phyloP scores from a whole-genome alignment of 805 yeast species.

The Pichia occidentalis region DNA sequence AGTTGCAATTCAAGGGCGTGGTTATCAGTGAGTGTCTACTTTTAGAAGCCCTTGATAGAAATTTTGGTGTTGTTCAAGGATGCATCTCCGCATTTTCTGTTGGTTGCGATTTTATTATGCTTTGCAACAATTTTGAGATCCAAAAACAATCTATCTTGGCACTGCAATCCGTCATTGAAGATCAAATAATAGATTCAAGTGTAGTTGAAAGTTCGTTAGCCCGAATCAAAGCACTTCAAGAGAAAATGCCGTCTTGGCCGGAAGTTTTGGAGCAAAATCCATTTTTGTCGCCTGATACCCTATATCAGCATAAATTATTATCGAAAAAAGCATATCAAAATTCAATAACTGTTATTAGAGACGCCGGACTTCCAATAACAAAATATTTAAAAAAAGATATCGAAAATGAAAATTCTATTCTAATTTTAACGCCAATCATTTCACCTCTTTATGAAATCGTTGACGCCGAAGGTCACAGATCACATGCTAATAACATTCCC shows the following conservation, averaged over 20 bases:
- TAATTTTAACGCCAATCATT: slow-evolving; percentile 31
- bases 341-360: slow-evolving; percentile 49
- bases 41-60: slow-evolving; percentile 55
- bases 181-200: slow-evolving; percentile 36
- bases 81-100: slow-evolving; percentile 56
- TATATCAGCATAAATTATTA: slow-evolving; percentile 38
- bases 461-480: slow-evolving; percentile 6
- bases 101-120: slow-evolving; percentile 58
- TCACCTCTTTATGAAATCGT: slow-evolving; percentile 25
- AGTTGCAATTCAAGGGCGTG: slow-evolving; percentile 48
- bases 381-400: slow-evolving; percentile 30
- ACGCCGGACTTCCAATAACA: slow-evolving; percentile 45
- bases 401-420: slow-evolving; percentile 22
- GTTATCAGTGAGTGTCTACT: slow-evolving; percentile 56
- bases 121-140: slow-evolving; percentile 47
- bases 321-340: slow-evolving; percentile 42
- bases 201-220: slow-evolving; percentile 34
- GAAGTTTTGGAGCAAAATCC: slow-evolving; percentile 30
- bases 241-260: slow-evolving; percentile 39
- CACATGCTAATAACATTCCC: slow-evolving; percentile 8
- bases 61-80: slow-evolving; percentile 63
- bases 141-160: slow-evolving; percentile 52
- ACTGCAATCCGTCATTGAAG: slow-evolving; percentile 26
- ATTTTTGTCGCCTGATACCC: slow-evolving; percentile 29
- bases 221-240: slow-evolving; percentile 40